Percentiles rank a stretch among this genome's conserved stretches.
Evolutionary conservation across 2,329 filamentous ascomycete species (phyloP).

Genomic region (Verticillium alfalfae): DNA sequence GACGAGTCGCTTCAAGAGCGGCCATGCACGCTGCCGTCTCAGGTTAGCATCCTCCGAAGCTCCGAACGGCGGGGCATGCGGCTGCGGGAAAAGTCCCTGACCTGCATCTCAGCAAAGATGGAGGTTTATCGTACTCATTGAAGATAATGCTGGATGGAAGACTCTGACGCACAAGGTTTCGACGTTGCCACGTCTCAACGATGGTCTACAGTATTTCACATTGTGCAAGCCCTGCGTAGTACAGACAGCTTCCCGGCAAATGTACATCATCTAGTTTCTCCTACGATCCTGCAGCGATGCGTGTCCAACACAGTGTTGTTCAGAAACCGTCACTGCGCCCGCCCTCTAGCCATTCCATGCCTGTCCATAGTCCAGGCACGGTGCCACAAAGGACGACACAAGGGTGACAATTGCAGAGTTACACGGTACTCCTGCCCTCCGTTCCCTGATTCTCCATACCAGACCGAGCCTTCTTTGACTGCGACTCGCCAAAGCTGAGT

Average conservation of each 20-base stretch:
- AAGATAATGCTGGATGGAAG: not conserved
- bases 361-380: no score
- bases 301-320: not conserved
- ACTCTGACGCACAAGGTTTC: not conserved
- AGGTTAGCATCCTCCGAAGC: not conserved
- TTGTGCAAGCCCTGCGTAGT: not conserved
- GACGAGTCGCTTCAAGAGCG: not conserved
- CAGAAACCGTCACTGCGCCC: not conserved
- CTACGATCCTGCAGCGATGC: conserved; percentile 13
- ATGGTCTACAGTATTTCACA: not conserved
- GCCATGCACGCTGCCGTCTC: not conserved
- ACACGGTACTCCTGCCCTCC: not conserved
- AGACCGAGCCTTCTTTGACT: not conserved
- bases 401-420: not conserved
- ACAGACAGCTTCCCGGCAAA: not conserved
- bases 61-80: not conserved
- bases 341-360: not conserved
- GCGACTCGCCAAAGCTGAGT: not conserved
- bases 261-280: conserved; percentile 10
- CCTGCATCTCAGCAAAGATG: not conserved
- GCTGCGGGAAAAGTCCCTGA: not conserved
- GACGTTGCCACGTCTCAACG: not conserved
- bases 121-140: not conserved
- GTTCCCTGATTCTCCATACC: not conserved
- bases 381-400: no score